phyloP scores from a whole-genome alignment of 202 grass and related monocot genomes.

The Cymbopogon flexuosus region DNA sequence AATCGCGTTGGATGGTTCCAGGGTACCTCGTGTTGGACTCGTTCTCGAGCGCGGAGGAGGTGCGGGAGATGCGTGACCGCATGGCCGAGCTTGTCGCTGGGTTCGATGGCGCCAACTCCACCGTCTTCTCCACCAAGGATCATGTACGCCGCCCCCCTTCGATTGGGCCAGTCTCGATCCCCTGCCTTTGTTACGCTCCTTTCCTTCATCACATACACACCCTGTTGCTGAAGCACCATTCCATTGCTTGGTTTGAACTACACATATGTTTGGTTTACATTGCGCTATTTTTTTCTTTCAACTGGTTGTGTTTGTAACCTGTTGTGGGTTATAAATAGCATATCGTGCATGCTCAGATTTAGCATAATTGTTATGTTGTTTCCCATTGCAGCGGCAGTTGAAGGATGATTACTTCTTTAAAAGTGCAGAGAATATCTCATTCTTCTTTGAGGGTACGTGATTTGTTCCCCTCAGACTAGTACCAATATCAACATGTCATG shows the following conservation, averaged over 20 bases:
- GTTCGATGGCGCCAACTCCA: conserved; percentile 47
- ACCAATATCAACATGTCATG: not conserved
- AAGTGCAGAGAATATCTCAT: conserved; percentile 88
- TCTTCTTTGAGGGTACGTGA: conserved; percentile 87
- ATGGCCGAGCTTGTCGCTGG: conserved; percentile 65
- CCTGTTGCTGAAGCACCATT: not conserved
- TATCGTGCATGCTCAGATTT: not conserved
- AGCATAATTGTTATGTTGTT: not conserved
- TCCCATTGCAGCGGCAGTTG: conserved; percentile 53
- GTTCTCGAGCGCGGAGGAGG: conserved; percentile 59
- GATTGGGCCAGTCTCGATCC: not conserved
- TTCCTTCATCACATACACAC: not conserved
- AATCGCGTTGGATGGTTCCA: conserved; percentile 23
- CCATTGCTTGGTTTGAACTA: not conserved
- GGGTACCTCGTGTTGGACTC: conserved; percentile 76
- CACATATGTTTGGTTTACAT: not conserved
- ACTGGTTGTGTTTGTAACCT: not conserved
- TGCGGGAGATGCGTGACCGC: conserved; percentile 64
- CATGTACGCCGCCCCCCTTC: conserved; percentile 48
- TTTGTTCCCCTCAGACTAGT: conserved; percentile 3
- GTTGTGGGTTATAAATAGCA: not conserved
- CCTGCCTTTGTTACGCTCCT: not conserved
- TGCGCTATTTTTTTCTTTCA: not conserved
- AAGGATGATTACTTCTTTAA: conserved; percentile 89
- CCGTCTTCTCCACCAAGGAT: conserved; percentile 85